Evolutionary conservation across 1,139 yeast species (phyloP), one percentile per base, ranked within the genome.

Genomic region (Taphrina confusa): DNA sequence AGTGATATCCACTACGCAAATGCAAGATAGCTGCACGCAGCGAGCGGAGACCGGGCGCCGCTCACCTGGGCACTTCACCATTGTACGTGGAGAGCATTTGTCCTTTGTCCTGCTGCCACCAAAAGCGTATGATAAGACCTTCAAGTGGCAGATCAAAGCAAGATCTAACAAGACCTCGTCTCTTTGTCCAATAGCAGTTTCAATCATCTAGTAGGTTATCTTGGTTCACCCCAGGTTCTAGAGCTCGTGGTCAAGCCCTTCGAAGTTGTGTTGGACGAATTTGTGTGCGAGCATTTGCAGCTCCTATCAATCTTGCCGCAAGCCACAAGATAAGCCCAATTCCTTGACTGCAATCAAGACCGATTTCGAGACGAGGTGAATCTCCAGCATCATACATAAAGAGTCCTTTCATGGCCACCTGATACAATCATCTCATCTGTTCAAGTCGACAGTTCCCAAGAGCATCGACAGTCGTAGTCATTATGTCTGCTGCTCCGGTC

Each of bases 301-400:
- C 4, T 25, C 42, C 42, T 37, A 37, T 37, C 42, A 37, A 25
- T 37, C 9, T 37, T 9, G 42, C 42, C 25, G 42, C 20, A 9
- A 37, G 42, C 42, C 42, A 37, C 42, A 37, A 37, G 42, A 37
- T 37, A 37, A 37, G 42, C 42, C 42, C 42, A 37, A 18, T 25
- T 37, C 20, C 20, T 25, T 25, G 18, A 25, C 42, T 25, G 8
- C n/a, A 37, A 33, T 12, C 6, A 5, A 33, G 14, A 18, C 14
- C 37, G 37, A 33, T 33, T 18, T 18, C 37, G 18, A 12, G 37
- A 4, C 16, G 18, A 18, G 14, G 37, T 33, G 18, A 33, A 18
- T 33, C 5, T 12, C 11, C 37, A 5, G 37, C n/a, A n/a, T 12
- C 42, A 18, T 37, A 37, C 42, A 37, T 37, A 37, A 37, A 33